Evolutionary conservation across 257 asterid genomes (phyloP), one percentile per base, ranked within the genome.

Genomic region (Nicotiana attenuata): DNA sequence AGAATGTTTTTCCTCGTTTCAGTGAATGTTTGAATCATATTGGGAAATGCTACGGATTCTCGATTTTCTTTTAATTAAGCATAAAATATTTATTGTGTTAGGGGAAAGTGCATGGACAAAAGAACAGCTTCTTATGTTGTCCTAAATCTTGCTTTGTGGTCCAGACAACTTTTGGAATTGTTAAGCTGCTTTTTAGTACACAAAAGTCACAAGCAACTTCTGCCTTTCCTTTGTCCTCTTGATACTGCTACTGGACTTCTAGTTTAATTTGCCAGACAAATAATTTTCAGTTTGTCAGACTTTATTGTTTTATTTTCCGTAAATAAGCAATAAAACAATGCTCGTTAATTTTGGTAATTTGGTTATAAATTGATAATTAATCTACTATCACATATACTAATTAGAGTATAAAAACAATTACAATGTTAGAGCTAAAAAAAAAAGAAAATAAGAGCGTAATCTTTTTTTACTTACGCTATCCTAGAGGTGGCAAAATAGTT

Each of bases 1-100:
- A 86, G 91, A 92, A 89, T 92, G 93, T 85, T 82, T 83, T 80
- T 86, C 84, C 88, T 86, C 86, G 92, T 83, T 83, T 61, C 26
- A 65, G 73, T 80, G 83, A 81, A 75, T 77, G 69, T 88, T 26
- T 81, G 78, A 85, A 78, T 82, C 41, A 71, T 83, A 50, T 80
- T 33, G 84, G 61, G 65, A 83, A 61, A 9, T 60, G 86, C 15
- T 41, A 41, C 15, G 35, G 20, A 69, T 69, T 20, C 78, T 20
- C 16, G 20, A 69, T 38, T 24, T 5, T 5, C 6, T 38, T 56
- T 80, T 75, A 56, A 83, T 76, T 65, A 82, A 65, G 35, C 11
- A 71, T 22, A 71, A 73, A 69, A 69, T 20, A 45, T 22, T 14
- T 73, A 3, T 22, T 47, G 79, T 73, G 79, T 24, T 73, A 13